Base-by-base conservation (phyloP, 1,284 basidiomycete species). In the Abortiporus biennis region DNA sequence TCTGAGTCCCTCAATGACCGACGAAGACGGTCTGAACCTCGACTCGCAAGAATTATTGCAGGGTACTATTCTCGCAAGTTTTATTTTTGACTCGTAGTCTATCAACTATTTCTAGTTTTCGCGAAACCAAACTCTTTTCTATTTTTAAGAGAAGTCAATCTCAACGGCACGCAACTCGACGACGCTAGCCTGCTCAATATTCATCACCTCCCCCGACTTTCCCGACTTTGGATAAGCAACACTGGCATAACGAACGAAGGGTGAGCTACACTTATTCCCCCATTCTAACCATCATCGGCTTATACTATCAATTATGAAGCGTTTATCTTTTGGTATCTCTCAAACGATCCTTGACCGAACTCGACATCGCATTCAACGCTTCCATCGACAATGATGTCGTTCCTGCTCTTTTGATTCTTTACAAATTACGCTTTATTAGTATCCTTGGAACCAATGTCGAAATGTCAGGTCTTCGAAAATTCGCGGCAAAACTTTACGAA, bases 171-270 rank as follows among this genome's bases (percentile, higher is more conserved):
- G 16, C 59, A 48, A 11, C 53, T 83, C 6, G 51, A 56, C 15
- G 71, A 80, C 51, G 63, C 65, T 27, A 72, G 78, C 47, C 50
- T 83, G 6, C 55, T 64, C 6, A 58, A 72, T 47, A 66, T 83
- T 17, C 72, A 75, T 38, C 69, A 71, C 45, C 66, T 83, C 13
- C 74, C 72, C 3, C 63, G 60, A 27, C 67, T 83, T 15, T 56
- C 67, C 13, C 59, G 57, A 2, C 61, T 84, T n/a, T 57, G 66
- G 39, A 58, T 84, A 9, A 68, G 71, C 48, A 66, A 72, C 44
- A 80, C 77, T 6, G 68, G 69, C 8, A 73, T 84, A 29, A 66
- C 72, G 20, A 76, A 81, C 51, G 76, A 80, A 66, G 76, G 71
- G 80, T 81, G 47, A 39, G 72, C 55, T 1, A n/a, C n/a, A n/a